Percentiles rank a stretch among this genome's conserved stretches.
Conservation (phyloP, 2,329 filamentous ascomycete species). For the Sporothrix dimorphospora region DNA sequence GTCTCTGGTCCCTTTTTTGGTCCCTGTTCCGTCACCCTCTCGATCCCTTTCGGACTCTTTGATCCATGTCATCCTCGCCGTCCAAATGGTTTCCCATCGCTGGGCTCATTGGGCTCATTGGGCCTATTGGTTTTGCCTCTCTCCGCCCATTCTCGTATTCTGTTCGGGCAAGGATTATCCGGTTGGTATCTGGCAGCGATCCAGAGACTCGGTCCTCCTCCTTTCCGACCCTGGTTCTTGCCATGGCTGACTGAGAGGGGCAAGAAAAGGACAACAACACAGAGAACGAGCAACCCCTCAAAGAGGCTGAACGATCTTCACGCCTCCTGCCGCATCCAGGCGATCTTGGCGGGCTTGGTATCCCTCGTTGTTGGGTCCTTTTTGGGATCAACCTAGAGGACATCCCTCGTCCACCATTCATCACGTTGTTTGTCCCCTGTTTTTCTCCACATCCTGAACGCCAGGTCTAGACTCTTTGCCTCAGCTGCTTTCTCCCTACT, state of each 20-base stretch:
- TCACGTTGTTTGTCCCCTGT: neutral
- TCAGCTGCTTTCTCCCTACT: neutral
- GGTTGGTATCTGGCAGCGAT: neutral
- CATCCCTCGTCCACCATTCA: neutral
- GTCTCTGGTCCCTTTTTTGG: neutral
- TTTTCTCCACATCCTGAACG: neutral
- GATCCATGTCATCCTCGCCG: constrained; percentile 1
- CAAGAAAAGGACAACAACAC: too few relatives aligned
- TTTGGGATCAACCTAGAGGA: neutral
- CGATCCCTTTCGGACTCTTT: neutral
- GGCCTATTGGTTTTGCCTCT: neutral
- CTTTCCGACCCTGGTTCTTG: neutral
- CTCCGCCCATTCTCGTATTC: neutral
- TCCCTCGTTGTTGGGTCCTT: neutral
- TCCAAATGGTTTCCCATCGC: neutral
- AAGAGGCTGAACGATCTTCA: neutral
- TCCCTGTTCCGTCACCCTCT: neutral
- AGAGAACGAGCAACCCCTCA: neutral
- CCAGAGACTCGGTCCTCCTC: neutral
- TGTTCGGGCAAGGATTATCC: neutral
- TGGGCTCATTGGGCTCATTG: neutral
- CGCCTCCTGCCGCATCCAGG: constrained; percentile 7
- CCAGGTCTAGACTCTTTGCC: neutral
- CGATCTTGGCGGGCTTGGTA: neutral
- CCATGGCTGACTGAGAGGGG: neutral